These are phyloP conservation scores for Rosa multiflora DNA, from an alignment of 306 rosid genomes.

Conservation along the genomic window DNA sequence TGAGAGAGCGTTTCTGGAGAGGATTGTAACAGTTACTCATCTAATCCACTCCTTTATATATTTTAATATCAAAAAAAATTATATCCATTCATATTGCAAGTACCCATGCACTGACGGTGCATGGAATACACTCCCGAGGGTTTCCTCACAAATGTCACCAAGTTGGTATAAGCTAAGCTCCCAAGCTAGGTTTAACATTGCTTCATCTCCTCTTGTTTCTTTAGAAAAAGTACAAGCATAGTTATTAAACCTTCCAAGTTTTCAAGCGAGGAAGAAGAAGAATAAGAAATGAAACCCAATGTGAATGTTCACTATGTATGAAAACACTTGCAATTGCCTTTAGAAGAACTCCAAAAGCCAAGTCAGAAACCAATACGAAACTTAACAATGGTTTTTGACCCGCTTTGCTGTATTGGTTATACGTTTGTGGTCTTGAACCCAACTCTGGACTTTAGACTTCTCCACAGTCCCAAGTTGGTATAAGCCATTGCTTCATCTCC, in stretches of 20 bases:
- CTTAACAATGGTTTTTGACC: background rate
- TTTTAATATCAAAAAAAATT: no score
- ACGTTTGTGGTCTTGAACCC: background rate
- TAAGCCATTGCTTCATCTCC: background rate
- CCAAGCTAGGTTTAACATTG: background rate
- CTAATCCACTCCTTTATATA: no score
- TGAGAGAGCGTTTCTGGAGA: background rate
- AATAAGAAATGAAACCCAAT: no score
- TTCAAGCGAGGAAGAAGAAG: background rate
- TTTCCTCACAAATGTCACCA: background rate
- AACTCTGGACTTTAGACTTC: background rate
- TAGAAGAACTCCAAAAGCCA: background rate
- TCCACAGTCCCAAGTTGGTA: background rate
- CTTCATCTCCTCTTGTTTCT: background rate
- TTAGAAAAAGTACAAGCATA: no score
- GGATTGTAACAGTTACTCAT: no score
- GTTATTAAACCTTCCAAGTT: no score
- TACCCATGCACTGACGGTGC: no score
- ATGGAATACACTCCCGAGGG: background rate
- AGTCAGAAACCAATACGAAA: background rate
- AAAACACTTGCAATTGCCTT: background rate
- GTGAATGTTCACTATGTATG: background rate
- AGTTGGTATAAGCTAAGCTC: background rate
- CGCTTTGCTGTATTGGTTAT: background rate
- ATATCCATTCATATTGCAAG: no score